These are phyloP conservation scores for Apocynum venetum DNA, from an alignment of 257 asterid genomes.

Conservation along the genomic window DNA sequence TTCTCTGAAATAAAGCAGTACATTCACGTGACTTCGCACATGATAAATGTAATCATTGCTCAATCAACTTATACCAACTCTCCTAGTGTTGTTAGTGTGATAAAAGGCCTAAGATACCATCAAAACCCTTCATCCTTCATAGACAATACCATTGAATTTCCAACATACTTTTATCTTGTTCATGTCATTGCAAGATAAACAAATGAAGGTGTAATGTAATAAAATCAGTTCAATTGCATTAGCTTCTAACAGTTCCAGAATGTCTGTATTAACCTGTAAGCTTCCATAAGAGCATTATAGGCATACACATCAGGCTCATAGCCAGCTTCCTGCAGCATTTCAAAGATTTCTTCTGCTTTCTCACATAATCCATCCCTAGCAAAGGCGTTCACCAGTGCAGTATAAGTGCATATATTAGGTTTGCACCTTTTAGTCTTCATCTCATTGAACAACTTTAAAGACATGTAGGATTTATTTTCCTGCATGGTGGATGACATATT, in stretches of 20 bases:
- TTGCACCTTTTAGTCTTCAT: slow-evolving; percentile 61
- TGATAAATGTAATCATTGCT: neutral
- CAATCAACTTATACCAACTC: neutral
- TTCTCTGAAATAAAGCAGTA: neutral
- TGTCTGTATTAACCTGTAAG: slow-evolving; percentile 53
- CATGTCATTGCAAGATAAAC: neutral
- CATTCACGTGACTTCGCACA: too few species aligned
- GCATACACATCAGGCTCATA: slow-evolving; percentile 82
- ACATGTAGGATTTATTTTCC: slow-evolving; percentile 74
- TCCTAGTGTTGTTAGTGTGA: neutral
- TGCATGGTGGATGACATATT: slow-evolving; percentile 21
- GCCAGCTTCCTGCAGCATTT: slow-evolving; percentile 78
- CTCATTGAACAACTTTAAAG: slow-evolving; percentile 70
- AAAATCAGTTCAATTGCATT: neutral
- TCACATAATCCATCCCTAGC: slow-evolving; percentile 85
- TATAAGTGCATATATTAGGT: slow-evolving; percentile 83
- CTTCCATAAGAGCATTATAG: slow-evolving; percentile 89
- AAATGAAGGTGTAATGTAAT: neutral
- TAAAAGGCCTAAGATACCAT: neutral
- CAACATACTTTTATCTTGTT: neutral
- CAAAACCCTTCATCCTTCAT: neutral
- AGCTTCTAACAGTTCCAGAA: neutral
- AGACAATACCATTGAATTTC: neutral
- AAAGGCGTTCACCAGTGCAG: slow-evolving; percentile 74
- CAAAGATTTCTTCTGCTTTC: slow-evolving; percentile 81